phyloP scores from a whole-genome alignment of 768 basidiomycete genomes.

The Boletellus ananiceps region DNA sequence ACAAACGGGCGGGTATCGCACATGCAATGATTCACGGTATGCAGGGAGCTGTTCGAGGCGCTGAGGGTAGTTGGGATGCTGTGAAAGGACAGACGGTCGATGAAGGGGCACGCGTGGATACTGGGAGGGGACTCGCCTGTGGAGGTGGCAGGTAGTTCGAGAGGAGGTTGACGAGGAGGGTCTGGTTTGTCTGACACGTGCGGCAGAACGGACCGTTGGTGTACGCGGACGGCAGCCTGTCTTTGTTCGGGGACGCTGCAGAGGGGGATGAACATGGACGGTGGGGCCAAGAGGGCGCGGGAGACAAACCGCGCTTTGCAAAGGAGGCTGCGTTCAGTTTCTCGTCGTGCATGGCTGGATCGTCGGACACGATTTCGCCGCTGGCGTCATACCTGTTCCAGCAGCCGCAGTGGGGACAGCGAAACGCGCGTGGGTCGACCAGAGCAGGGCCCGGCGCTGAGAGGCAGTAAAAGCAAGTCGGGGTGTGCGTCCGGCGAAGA shows the following conservation, averaged over 20 bases:
- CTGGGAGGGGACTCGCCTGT: constrained; percentile 44
- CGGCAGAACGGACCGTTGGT: constrained; percentile 69
- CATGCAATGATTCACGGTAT: constrained; percentile 70
- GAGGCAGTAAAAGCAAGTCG: constrained; percentile 73
- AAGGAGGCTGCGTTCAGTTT: constrained; percentile 66
- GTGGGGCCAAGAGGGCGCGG: not conserved
- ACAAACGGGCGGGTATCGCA: constrained; percentile 88
- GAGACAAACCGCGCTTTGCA: constrained; percentile 58
- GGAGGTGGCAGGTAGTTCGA: constrained; percentile 83
- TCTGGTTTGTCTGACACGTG: constrained; percentile 90
- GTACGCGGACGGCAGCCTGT: constrained; percentile 62
- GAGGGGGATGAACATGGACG: not conserved
- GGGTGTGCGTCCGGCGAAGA: constrained; percentile 48
- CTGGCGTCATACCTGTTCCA: constrained; percentile 69
- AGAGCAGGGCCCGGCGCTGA: constrained; percentile 39
- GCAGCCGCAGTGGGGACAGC: constrained; percentile 63
- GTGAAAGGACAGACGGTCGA: constrained; percentile 2
- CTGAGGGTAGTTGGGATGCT: constrained; percentile 70
- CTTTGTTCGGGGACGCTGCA: constrained; percentile 63
- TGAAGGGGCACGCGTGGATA: not conserved
- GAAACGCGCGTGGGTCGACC: constrained; percentile 52
- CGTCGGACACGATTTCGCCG: constrained; percentile 79
- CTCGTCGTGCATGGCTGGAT: constrained; percentile 86
- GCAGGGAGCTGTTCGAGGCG: constrained; percentile 61
- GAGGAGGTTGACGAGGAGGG: constrained; percentile 77